phyloP scores from a whole-genome alignment of 2,329 filamentous ascomycete species.

The Pseudocercospora crystallina region DNA sequence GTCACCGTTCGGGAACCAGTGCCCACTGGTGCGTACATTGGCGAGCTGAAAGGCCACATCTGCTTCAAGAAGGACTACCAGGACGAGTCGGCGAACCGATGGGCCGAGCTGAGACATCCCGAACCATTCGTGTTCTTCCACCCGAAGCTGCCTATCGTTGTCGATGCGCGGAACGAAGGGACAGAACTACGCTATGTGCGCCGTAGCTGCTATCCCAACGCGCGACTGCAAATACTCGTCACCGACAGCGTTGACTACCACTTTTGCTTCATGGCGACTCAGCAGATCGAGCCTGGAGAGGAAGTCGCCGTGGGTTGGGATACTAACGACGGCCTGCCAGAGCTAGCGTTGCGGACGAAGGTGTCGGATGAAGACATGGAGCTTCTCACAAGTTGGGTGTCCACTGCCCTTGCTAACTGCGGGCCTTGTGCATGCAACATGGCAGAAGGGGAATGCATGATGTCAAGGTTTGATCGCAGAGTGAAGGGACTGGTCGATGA shows the following conservation, averaged over 20 bases:
- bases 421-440: constrained; percentile 74
- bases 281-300: constrained; percentile 69
- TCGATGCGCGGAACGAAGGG: constrained; percentile 86
- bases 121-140: constrained; percentile 66
- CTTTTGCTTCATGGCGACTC: constrained; percentile 87
- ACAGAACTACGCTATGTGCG: constrained; percentile 85
- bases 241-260: constrained; percentile 77
- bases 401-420: constrained; percentile 71
- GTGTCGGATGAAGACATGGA: constrained; percentile 28
- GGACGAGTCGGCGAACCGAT: constrained; percentile 47
- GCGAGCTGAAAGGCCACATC: constrained; percentile 67
- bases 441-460: constrained; percentile 35
- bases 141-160: constrained; percentile 82
- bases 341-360: constrained; percentile 18
- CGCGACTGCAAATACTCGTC: constrained; percentile 82
- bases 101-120: constrained; percentile 49
- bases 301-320: constrained; percentile 67
- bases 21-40: constrained; percentile 56
- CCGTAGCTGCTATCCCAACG: constrained; percentile 86
- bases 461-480: constrained; percentile 33
- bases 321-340: constrained; percentile 40
- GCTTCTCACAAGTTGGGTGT: constrained; percentile 61
- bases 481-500: constrained; percentile 21
- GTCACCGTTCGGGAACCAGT: constrained; percentile 58
- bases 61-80: constrained; percentile 50